These are phyloP conservation scores for Ascochyta koolunga DNA, from an alignment of 2,329 filamentous ascomycete genomes.

Conservation along the genomic window DNA sequence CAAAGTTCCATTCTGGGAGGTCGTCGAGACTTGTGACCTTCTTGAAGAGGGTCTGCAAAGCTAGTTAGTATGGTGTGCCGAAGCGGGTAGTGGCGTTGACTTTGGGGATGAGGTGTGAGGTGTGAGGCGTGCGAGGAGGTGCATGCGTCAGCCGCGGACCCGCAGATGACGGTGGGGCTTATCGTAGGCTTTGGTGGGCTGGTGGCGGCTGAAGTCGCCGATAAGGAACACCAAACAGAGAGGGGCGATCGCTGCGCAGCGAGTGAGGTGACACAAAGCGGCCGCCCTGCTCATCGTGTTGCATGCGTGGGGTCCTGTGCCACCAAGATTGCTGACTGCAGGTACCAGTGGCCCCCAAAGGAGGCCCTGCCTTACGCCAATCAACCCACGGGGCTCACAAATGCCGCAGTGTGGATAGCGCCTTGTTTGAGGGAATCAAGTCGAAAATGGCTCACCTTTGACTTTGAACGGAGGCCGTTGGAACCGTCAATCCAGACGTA, in stretches of 20 bases:
- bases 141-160: constrained; percentile 6
- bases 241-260: constrained; percentile 24
- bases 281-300: constrained; percentile 15
- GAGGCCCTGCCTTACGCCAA: constrained; percentile 6
- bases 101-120: too few species aligned
- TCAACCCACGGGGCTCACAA: constrained; percentile 6
- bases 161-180: constrained; percentile 30
- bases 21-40: constrained; percentile 65
- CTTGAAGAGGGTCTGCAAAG: constrained; percentile 65
- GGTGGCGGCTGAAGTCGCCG: constrained; percentile 25
- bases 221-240: constrained; percentile 37
- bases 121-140: not conserved
- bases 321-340: constrained; percentile 9
- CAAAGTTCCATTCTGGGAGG: constrained; percentile 80
- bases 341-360: not conserved
- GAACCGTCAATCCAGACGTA: constrained; percentile 93
- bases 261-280: constrained; percentile 31
- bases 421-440: constrained; percentile 5
- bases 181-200: constrained; percentile 41
- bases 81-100: constrained; percentile 10
- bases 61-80: constrained; percentile 27
- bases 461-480: constrained; percentile 90
- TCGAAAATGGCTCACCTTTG: constrained; percentile 72
- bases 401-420: constrained; percentile 16
- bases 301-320: constrained; percentile 6